phyloP scores from a whole-genome alignment of 176 grass and related monocot genomes.

The Aegilops speltoides region DNA sequence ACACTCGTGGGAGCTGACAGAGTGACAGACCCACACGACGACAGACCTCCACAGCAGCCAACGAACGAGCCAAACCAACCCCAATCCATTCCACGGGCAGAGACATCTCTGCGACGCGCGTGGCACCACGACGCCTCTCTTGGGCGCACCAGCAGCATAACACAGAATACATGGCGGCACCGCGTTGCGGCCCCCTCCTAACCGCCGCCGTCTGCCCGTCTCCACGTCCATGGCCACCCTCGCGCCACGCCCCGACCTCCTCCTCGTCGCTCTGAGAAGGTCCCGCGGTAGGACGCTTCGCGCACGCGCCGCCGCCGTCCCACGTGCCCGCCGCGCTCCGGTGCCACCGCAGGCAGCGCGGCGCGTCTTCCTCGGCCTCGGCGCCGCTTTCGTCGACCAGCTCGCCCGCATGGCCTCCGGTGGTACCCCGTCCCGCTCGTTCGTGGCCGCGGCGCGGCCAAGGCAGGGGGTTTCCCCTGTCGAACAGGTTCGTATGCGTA shows the following conservation, averaged over 20 bases:
- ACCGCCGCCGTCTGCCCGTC: constrained; percentile 8
- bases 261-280: constrained; percentile 39
- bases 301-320: neutral
- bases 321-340: constrained; percentile 11
- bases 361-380: constrained; percentile 75
- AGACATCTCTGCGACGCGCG: constrained; percentile 38
- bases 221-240: constrained; percentile 46
- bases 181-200: neutral
- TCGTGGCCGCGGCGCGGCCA: constrained; percentile 68
- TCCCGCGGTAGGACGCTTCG: constrained; percentile 14
- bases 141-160: neutral
- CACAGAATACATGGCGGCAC: neutral
- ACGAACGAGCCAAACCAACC: neutral
- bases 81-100: neutral
- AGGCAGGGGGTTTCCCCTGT: constrained; percentile 69
- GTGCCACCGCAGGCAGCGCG: constrained; percentile 33
- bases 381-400: constrained; percentile 56
- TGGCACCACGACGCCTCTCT: constrained; percentile 48
- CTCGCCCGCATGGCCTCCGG: constrained; percentile 63
- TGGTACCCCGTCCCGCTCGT: constrained; percentile 43
- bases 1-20: too few species aligned
- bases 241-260: constrained; percentile 32
- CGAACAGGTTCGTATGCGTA: constrained; percentile 57
- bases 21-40: too few species aligned
- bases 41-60: too few species aligned